Conservation (phyloP, 441 rosid species). For the Lepidium campestre region DNA sequence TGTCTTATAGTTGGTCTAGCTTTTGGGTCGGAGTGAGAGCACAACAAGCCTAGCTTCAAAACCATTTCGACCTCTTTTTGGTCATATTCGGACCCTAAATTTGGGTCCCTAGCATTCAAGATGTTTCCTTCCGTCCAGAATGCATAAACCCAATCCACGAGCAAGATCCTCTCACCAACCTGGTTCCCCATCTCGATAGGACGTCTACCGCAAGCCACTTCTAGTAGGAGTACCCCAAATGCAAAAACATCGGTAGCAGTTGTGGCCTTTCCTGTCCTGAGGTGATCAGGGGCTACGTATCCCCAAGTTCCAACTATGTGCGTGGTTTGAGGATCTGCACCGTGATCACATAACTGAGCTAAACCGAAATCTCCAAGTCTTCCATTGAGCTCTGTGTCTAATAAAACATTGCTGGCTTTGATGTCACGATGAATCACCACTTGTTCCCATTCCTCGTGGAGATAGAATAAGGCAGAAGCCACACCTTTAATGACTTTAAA, state of each 20-base stretch:
- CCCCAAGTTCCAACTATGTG: too few species aligned
- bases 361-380: too few species aligned
- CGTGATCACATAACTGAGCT: too few species aligned
- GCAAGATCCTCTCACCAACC: constrained; percentile 34
- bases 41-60: constrained; percentile 55
- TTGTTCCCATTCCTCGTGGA: too few species aligned
- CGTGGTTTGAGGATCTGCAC: too few species aligned
- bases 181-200: constrained; percentile 38
- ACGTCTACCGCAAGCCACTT: constrained; percentile 60
- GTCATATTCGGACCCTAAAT: constrained; percentile 32
- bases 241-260: too few species aligned
- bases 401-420: too few species aligned
- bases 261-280: too few species aligned
- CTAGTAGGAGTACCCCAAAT: constrained; percentile 4
- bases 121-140: constrained; percentile 30
- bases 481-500: constrained; percentile 36
- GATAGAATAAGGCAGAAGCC: too few species aligned
- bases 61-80: constrained; percentile 35
- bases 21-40: constrained; percentile 37
- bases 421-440: too few species aligned
- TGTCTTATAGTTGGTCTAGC: constrained; percentile 60
- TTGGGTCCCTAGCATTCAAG: constrained; percentile 39
- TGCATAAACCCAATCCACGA: constrained; percentile 60
- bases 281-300: too few species aligned
- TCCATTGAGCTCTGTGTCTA: too few species aligned